Evolutionary conservation across 2,329 filamentous ascomycete genomes (phyloP).

Genomic region (Periconia sp.): DNA sequence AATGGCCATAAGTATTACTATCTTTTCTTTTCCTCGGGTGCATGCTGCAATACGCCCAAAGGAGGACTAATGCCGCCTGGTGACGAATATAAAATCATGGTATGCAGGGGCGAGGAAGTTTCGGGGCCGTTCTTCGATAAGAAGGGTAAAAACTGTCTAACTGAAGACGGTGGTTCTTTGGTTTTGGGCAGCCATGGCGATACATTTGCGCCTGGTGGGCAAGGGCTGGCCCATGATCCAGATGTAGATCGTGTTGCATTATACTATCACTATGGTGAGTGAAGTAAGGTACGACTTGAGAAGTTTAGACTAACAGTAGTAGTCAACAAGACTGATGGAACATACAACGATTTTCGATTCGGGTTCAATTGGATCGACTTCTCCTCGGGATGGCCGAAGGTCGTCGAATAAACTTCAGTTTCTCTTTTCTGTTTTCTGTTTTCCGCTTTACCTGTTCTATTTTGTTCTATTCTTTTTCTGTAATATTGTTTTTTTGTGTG

Average conservation of each 20-base stretch:
- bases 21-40: constrained; percentile 62
- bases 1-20: constrained; percentile 50
- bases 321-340: constrained; percentile 8
- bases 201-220: constrained; percentile 38
- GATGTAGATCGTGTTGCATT: constrained; percentile 19
- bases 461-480: too few relatives aligned
- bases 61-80: constrained; percentile 51
- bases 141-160: constrained; percentile 43
- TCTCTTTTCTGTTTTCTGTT: too few relatives aligned
- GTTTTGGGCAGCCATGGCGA: constrained; percentile 60
- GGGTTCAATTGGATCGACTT: constrained; percentile 37
- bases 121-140: constrained; percentile 53
- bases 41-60: constrained; percentile 59
- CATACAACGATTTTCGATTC: constrained; percentile 26
- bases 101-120: constrained; percentile 57
- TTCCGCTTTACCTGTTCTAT: too few relatives aligned
- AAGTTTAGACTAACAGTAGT: constrained; percentile 27
- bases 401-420: constrained; percentile 9
- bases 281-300: neutral
- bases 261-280: constrained; percentile 39
- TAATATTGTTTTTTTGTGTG: too few relatives aligned
- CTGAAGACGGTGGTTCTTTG: constrained; percentile 54
- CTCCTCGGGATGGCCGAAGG: constrained; percentile 30
- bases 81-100: constrained; percentile 64
- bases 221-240: constrained; percentile 24